Conservation (phyloP, 768 basidiomycete species). For the Suillus alpinus region DNA sequence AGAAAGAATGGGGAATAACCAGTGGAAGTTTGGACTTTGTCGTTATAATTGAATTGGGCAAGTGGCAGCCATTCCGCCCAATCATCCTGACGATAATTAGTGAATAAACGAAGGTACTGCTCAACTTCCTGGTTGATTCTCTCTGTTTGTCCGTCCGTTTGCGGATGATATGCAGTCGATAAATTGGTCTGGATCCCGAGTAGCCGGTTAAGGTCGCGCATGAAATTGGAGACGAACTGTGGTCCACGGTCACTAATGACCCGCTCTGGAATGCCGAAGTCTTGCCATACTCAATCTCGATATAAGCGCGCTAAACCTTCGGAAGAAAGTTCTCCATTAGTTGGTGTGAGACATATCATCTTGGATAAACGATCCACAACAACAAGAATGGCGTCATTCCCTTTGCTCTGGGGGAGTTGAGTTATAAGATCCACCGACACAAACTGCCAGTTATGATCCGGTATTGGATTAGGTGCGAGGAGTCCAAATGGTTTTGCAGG, state of each 20-base stretch:
- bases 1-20: not conserved
- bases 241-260: constrained; percentile 28
- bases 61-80: constrained; percentile 35
- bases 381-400: not conserved
- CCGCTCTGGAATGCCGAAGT: constrained; percentile 23
- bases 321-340: constrained; percentile 5
- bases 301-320: constrained; percentile 19
- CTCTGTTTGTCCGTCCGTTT: not conserved
- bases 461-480: not conserved
- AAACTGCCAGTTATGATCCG: not conserved
- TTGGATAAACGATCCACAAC: constrained; percentile 6
- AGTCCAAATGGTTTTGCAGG: not conserved
- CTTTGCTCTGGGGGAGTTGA: not conserved
- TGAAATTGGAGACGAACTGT: constrained; percentile 31
- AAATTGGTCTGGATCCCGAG: constrained; percentile 33
- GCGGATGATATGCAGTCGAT: constrained; percentile 43
- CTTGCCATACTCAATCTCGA: constrained; percentile 23
- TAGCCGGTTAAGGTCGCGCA: constrained; percentile 22
- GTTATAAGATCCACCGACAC: constrained; percentile 4
- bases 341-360: not conserved
- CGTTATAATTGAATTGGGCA: constrained; percentile 35
- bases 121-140: constrained; percentile 36
- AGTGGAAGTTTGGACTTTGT: constrained; percentile 26
- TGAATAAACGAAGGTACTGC: constrained; percentile 34
- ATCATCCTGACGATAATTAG: constrained; percentile 30